Evolutionary conservation across 345 rosid genomes (phyloP), one percentile per base, ranked within the genome.

Genomic region (Gossypium raimondii): DNA sequence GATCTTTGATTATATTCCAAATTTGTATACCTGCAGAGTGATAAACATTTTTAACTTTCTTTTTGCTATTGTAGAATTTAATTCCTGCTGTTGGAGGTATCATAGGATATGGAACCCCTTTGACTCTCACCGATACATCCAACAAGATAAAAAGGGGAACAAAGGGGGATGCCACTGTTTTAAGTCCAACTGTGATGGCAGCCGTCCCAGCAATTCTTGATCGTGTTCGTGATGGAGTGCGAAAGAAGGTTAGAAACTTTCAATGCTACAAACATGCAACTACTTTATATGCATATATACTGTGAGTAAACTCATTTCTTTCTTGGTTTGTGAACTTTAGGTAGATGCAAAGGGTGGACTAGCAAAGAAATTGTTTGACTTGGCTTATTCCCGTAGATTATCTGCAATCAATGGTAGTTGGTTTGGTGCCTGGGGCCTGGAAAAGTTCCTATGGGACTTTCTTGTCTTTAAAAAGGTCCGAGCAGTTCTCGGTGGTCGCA

Each of bases 201-300:
- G 91, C 99, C 82, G 99, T 96, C 76, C 99, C 98, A 67, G 99
- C 99, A 81, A 92, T 96, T 82, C 97, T 96, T 66, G 99, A 96
- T 78, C 97, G 98, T 76, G 97, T 96, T 74, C 89, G 92, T 76
- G 98, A 92, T 83, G 99, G 99, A 71, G 99, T 96, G 63, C 86
- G 88, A 63, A 96, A 92, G 85, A 96, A 93, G 71, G 71, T 67
- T 67, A 47, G 41, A 67, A 67, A 67, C 2, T 22, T 24, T 60
- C 47, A 50, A 8, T 17, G 17, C 22, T 9, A 16, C 9, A 16
- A 50, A 25, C 8, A 4, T 27, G 50, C 17, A 24, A 69, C 24
- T 50, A 14, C 18, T 43, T 44, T 44, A 22, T 67, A 17, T 68
- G 3, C 10, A 29, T 17, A 10, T 69, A 17, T 16, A 24, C 6